phyloP scores from a whole-genome alignment of 2,329 filamentous ascomycete genomes.

The Xylogone sp. region DNA sequence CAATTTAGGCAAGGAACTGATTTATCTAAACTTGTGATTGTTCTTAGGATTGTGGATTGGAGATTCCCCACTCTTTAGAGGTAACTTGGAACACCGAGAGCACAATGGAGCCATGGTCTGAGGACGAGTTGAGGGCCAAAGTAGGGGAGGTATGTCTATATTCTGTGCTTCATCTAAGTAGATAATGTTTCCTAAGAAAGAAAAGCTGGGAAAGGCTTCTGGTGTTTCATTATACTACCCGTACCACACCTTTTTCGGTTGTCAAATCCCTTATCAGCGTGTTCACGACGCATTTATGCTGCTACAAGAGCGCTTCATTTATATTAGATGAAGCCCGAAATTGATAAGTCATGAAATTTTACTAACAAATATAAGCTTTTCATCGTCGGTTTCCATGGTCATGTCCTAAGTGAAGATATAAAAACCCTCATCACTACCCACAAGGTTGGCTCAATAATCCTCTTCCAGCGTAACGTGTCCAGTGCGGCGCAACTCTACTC shows the following conservation, averaged over 20 bases:
- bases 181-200: no score
- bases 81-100: not conserved
- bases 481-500: conserved; percentile 34
- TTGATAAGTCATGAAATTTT: not conserved
- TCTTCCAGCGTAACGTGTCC: conserved; percentile 38
- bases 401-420: conserved; percentile 34
- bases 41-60: no score
- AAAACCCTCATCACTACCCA: conserved; percentile 37
- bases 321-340: not conserved
- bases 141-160: conserved; percentile 20
- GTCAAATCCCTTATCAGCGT: not conserved
- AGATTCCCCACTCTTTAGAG: not conserved
- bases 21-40: no score
- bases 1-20: no score
- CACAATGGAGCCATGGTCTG: conserved; percentile 11
- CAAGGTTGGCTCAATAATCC: conserved; percentile 36
- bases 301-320: not conserved
- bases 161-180: not conserved
- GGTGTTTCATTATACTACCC: not conserved
- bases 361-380: conserved; percentile 32
- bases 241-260: not conserved
- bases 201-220: no score
- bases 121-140: conserved; percentile 19
- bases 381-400: conserved; percentile 38
- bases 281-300: not conserved